phyloP scores from a whole-genome alignment of 1,284 basidiomycete species.

The Phellinidium pouzarii region DNA sequence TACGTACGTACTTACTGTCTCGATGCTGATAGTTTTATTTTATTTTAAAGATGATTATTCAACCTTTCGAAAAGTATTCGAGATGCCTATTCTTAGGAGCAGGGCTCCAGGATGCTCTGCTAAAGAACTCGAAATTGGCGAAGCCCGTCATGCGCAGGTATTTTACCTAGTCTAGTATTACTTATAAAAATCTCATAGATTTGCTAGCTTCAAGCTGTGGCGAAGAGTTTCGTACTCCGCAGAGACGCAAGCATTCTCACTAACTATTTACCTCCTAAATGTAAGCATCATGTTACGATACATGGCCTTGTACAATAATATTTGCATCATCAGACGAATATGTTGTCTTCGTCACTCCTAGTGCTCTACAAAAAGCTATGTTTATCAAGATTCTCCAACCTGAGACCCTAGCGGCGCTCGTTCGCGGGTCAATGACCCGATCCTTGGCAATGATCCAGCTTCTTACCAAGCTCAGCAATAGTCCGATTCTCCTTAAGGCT shows the following conservation, averaged over 20 bases:
- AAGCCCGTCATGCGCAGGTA: constrained; percentile 68
- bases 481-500: constrained; percentile 79
- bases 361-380: constrained; percentile 73
- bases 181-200: background rate
- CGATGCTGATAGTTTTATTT: background rate
- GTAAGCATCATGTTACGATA: constrained; percentile 38
- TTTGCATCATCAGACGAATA: constrained; percentile 68
- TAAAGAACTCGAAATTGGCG: constrained; percentile 72
- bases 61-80: constrained; percentile 77
- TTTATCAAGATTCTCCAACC: constrained; percentile 72
- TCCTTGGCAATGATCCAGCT: constrained; percentile 78
- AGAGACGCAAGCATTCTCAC: constrained; percentile 79
- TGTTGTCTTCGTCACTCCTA: constrained; percentile 86
- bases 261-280: constrained; percentile 86
- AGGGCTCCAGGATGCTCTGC: constrained; percentile 69
- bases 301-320: constrained; percentile 12
- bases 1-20: constrained; percentile 2
- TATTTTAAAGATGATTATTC: constrained; percentile 66
- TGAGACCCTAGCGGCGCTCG: constrained; percentile 57
- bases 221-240: constrained; percentile 85
- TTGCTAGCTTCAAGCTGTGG: constrained; percentile 64
- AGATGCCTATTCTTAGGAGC: constrained; percentile 84
- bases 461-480: constrained; percentile 89
- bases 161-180: constrained; percentile 9
- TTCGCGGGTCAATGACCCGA: constrained; percentile 65